These are phyloP conservation scores for Hippophae tibetana DNA, from an alignment of 306 rosid genomes.

Conservation along the genomic window DNA sequence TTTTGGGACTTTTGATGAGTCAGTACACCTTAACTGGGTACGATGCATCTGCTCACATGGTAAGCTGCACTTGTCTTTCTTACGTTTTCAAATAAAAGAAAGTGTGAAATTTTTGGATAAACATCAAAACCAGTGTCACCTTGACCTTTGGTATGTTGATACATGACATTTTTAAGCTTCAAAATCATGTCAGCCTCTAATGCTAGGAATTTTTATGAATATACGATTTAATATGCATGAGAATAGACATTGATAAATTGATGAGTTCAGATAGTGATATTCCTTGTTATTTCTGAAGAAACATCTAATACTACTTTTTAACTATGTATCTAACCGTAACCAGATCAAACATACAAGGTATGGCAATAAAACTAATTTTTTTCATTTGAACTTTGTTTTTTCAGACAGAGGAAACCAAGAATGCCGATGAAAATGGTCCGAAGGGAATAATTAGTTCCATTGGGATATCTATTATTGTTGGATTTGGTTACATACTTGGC, in stretches of 20 bases:
- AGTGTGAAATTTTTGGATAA: too few species aligned
- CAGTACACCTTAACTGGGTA: constrained; percentile 83
- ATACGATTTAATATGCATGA: too few species aligned
- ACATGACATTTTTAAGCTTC: too few species aligned
- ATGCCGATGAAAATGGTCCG: constrained; percentile 86
- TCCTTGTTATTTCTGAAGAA: too few species aligned
- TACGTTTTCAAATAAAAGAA: neutral
- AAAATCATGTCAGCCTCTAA: too few species aligned
- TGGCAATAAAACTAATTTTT: constrained; percentile 9
- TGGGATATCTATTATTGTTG: constrained; percentile 79
- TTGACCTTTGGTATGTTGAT: too few species aligned
- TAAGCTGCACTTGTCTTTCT: constrained; percentile 19
- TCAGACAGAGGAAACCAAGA: constrained; percentile 92
- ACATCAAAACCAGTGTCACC: too few species aligned
- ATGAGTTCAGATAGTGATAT: too few species aligned
- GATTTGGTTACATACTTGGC: constrained; percentile 84
- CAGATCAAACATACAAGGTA: neutral
- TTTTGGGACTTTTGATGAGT: constrained; percentile 87
- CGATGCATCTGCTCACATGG: constrained; percentile 99
- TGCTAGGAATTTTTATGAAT: too few species aligned
- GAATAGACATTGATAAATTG: too few species aligned
- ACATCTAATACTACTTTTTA: too few species aligned
- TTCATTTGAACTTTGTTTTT: constrained; percentile 17
- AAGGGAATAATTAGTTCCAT: constrained; percentile 91
- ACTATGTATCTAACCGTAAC: too few species aligned